Base-by-base conservation (phyloP, 257 asterid genomes). In the Solanum piurae region DNA sequence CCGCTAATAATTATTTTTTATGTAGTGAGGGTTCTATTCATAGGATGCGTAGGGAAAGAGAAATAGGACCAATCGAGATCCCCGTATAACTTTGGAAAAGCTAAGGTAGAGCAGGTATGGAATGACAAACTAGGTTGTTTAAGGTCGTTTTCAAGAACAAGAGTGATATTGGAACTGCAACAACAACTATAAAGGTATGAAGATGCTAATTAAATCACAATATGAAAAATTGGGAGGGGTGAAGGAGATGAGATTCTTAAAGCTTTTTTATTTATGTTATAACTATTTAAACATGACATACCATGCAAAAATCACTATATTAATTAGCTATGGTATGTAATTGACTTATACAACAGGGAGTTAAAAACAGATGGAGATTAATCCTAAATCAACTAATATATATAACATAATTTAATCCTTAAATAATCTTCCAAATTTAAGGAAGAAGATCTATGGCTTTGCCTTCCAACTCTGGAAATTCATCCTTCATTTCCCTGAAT, bases 341-440 rank as follows among this genome's bases (percentile, higher is more conserved):
- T 27, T 25, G 25, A 44, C 84, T 44, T 27, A 5, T 25, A 25
- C 64, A 79, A 2, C 25, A 29, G 84, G 3, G 14, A 49, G 84
- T 13, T 42, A 42, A 25, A 25, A 74, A 21, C 18, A 36, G 82
- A 36, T 37, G 5, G 31, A 74, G 49, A 74, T 74, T 36, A 36
- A 74, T 74, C 52, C 10, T 74, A 20, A 20, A 34, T 71, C 79
- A 52, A 25, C 18, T 76, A 76, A 76, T 25, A 14, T 79, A 77
- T 23, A 77, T 75, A 62, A 42, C 49, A 42, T 10, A 42, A 72
- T 21, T 8, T 44, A 77, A 52, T 58, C 34, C 77, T 44, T 29
- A 20, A 36, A 89, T 87, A 94, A 44, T 89, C 91, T 87, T 92
- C 92, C 90, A 90, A 80, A 2, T 90, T 91, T 85, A 91, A 86